These are phyloP conservation scores for Penicillium flavigenum DNA, from an alignment of 495 filamentous ascomycete genomes.

Conservation along the genomic window DNA sequence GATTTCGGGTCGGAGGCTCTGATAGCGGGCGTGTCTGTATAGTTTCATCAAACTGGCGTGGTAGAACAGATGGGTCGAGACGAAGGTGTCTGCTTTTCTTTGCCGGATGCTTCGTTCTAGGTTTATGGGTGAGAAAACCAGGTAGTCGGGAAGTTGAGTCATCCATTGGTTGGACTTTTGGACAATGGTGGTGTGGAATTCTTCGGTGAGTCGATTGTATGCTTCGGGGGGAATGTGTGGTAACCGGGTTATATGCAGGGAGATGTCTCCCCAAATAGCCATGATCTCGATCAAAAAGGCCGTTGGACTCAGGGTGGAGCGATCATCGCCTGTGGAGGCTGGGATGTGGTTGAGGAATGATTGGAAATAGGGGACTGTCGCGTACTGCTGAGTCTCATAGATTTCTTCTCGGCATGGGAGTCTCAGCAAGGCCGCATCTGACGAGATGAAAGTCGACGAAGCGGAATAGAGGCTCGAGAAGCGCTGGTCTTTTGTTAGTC, in stretches of 20 bases:
- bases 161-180: slow-evolving; percentile 52
- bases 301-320: slow-evolving; percentile 52
- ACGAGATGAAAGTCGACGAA: slow-evolving; percentile 38
- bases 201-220: slow-evolving; percentile 45
- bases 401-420: slow-evolving; percentile 57
- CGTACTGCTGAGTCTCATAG: slow-evolving; percentile 56
- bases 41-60: slow-evolving; percentile 60
- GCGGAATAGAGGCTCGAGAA: slow-evolving; percentile 57
- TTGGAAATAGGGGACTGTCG: slow-evolving; percentile 58
- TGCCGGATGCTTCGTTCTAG: slow-evolving; percentile 46
- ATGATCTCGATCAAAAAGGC: slow-evolving; percentile 59
- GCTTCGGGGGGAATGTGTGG: slow-evolving; percentile 46
- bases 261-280: slow-evolving; percentile 64
- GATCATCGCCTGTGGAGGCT: slow-evolving; percentile 27
- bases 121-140: slow-evolving; percentile 51
- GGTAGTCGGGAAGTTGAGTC: slow-evolving; percentile 44
- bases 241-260: slow-evolving; percentile 55
- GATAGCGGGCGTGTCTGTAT: slow-evolving; percentile 57
- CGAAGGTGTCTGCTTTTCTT: slow-evolving; percentile 52
- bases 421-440: slow-evolving; percentile 60
- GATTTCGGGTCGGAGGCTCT: slow-evolving; percentile 30
- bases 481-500: slow-evolving; percentile 37
- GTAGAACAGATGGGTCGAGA: slow-evolving; percentile 62
- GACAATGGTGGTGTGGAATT: slow-evolving; percentile 51
- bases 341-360: slow-evolving; percentile 37